phyloP scores from a whole-genome alignment of 441 rosid species.

The Adansonia madagascariensis region DNA sequence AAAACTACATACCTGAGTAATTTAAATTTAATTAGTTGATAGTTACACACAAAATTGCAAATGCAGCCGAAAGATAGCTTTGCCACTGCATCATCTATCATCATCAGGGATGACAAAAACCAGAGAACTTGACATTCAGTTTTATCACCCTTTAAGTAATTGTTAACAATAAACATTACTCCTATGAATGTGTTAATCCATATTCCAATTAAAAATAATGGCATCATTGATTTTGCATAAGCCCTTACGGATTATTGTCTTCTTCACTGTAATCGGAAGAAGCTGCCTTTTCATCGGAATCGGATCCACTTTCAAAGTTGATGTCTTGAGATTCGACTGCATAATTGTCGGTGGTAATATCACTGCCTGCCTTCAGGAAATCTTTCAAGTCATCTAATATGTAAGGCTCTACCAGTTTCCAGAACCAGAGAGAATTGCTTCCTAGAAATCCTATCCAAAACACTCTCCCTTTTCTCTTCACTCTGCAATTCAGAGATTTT shows the following conservation, averaged over 20 bases:
- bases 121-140: neutral
- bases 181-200: neutral
- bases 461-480: constrained; percentile 73
- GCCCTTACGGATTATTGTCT: neutral
- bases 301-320: constrained; percentile 50
- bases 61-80: neutral
- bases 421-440: constrained; percentile 56
- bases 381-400: constrained; percentile 58
- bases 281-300: constrained; percentile 36
- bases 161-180: neutral
- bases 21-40: neutral
- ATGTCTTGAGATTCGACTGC: constrained; percentile 34
- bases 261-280: constrained; percentile 23
- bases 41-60: neutral
- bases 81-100: too few relatives aligned
- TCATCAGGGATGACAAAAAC: neutral
- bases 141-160: neutral
- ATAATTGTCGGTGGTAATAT: constrained; percentile 11
- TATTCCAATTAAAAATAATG: neutral
- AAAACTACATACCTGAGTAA: neutral
- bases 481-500: constrained; percentile 62
- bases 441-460: constrained; percentile 87
- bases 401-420: constrained; percentile 71
- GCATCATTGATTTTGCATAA: neutral
- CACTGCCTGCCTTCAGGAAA: constrained; percentile 37